Percentiles rank a stretch among this genome's conserved stretches.
phyloP scores from a whole-genome alignment of 208 protist species.

The Borovskyia barvae region DNA sequence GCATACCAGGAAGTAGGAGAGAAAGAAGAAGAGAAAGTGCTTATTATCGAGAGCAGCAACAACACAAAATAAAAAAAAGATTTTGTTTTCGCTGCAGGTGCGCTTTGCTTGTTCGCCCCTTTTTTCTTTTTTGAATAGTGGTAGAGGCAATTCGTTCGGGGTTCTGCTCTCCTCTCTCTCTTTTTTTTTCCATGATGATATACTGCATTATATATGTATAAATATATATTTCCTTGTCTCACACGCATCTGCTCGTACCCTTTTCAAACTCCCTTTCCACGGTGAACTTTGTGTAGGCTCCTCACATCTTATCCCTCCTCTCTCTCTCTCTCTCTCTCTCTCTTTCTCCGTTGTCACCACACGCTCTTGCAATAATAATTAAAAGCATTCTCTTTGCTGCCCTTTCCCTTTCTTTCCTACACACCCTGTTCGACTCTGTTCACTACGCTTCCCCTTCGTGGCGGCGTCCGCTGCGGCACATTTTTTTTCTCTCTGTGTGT shows the following conservation, averaged over 20 bases:
- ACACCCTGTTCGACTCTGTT: too few relatives aligned
- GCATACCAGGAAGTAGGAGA: too few relatives aligned
- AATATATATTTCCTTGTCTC: background rate
- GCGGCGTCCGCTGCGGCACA: too few relatives aligned
- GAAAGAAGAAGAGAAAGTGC: conserved; percentile 1
- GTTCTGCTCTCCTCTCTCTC: conserved; percentile 2
- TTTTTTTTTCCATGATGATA: background rate
- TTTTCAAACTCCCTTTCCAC: background rate
- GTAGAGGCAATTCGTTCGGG: conserved; percentile 7
- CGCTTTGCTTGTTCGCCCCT: conserved; percentile 9
- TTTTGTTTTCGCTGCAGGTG: conserved; percentile 7
- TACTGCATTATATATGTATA: background rate
- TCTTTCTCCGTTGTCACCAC: too few relatives aligned
- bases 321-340: too few relatives aligned
- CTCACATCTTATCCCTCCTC: too few relatives aligned
- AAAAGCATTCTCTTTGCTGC: too few relatives aligned
- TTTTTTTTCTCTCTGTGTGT: too few relatives aligned
- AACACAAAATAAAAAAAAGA: conserved; percentile 13
- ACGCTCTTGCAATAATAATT: too few relatives aligned
- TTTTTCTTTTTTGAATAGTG: conserved; percentile 4
- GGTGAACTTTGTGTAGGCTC: background rate
- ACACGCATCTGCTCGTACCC: background rate
- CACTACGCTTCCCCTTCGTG: too few relatives aligned
- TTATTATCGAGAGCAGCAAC: background rate
- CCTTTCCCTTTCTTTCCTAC: too few relatives aligned